Evolutionary conservation across 73 alveolate species (phyloP).

Genomic region (Paraurostyla sp.): DNA sequence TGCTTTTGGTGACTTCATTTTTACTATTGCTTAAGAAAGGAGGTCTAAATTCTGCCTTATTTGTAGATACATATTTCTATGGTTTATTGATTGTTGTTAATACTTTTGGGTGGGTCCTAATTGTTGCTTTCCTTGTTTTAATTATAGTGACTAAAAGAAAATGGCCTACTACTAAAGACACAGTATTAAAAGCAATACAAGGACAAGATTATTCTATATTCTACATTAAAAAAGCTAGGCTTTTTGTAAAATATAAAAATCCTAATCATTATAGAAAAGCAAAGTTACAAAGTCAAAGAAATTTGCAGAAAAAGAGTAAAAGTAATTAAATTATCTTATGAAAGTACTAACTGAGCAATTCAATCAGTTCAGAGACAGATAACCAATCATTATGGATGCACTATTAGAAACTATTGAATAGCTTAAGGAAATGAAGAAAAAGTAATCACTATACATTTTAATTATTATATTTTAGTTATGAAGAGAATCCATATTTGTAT

Average conservation of each 20-base stretch:
- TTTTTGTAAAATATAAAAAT: background rate
- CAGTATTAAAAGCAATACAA: background rate
- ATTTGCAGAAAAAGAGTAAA: background rate
- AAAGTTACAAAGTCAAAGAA: background rate
- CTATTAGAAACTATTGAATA: slow-evolving; percentile 38
- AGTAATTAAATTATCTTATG: background rate
- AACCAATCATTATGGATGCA: slow-evolving; percentile 7
- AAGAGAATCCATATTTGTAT: slow-evolving; percentile 6
- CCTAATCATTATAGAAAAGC: background rate
- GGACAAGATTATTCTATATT: background rate
- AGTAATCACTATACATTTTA: background rate
- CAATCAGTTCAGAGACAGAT: slow-evolving; percentile 6
- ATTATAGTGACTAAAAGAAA: background rate
- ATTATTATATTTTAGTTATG: slow-evolving; percentile 5
- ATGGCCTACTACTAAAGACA: slow-evolving; percentile 1
- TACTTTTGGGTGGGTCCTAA: background rate
- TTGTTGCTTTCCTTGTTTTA: background rate
- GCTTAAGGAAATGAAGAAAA: slow-evolving; percentile 51
- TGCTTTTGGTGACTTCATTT: background rate
- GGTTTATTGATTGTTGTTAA: background rate
- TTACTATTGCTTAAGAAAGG: slow-evolving; percentile 27
- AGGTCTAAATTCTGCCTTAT: slow-evolving; percentile 26
- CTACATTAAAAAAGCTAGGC: slow-evolving; percentile 23
- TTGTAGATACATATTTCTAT: slow-evolving; percentile 33
- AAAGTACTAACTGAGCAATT: background rate